phyloP scores from a whole-genome alignment of 306 rosid genomes.

The Prunus mira region DNA sequence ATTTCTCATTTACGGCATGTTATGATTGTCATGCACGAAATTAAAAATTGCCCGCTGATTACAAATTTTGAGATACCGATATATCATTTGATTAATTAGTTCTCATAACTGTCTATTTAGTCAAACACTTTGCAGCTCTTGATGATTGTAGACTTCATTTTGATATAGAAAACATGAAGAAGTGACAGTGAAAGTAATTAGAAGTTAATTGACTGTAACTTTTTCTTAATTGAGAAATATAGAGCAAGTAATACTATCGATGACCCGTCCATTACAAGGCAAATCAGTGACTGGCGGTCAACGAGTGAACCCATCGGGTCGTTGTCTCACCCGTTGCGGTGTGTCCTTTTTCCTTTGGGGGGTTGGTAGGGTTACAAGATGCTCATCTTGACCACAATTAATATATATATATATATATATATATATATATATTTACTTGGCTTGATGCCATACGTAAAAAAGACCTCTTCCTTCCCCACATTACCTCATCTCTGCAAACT shows the following conservation, averaged over 20 bases:
- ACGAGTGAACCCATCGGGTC: conserved; percentile 9
- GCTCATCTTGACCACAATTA: conserved; percentile 1
- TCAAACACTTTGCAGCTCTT: too few species aligned
- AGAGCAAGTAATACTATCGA: too few species aligned
- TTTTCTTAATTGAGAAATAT: too few species aligned
- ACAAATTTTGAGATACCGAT: neutral
- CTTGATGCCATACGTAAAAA: neutral
- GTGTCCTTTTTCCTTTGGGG: conserved; percentile 4
- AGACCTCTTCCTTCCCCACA: too few species aligned
- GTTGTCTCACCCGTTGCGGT: conserved; percentile 26
- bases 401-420: too few species aligned
- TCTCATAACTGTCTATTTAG: too few species aligned
- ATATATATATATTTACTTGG: neutral
- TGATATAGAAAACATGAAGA: neutral
- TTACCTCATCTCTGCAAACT: neutral
- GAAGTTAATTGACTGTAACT: too few species aligned
- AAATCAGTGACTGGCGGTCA: neutral
- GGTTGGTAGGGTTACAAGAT: conserved; percentile 19
- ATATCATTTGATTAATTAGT: too few species aligned
- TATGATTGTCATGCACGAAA: neutral
- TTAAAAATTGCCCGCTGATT: neutral
- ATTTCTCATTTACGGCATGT: neutral
- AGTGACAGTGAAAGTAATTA: neutral
- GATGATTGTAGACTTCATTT: neutral
- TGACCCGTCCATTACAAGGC: neutral